Evolutionary conservation across 108 stramenopile genomes (phyloP).

Genomic region (Cyclotella cryptica): DNA sequence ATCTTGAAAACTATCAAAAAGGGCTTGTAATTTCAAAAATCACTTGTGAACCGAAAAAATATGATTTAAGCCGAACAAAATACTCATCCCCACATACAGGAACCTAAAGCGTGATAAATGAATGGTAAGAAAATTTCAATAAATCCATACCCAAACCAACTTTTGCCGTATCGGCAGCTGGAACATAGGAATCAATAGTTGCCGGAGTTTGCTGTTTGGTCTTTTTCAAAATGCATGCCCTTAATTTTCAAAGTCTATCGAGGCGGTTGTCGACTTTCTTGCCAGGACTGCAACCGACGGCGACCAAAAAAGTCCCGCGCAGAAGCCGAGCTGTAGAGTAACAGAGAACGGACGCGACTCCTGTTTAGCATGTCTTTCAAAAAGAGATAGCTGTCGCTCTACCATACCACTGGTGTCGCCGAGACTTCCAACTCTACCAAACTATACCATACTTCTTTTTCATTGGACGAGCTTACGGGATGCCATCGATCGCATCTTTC

Average conservation of each 20-base stretch:
- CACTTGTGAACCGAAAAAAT: constrained; percentile 9
- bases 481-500: no score
- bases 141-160: constrained; percentile 9
- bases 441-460: neutral
- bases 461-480: neutral
- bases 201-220: neutral
- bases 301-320: constrained; percentile 15
- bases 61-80: neutral
- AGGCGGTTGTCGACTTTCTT: neutral
- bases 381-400: neutral
- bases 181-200: neutral
- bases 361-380: neutral
- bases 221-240: constrained; percentile 3
- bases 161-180: neutral
- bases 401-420: neutral
- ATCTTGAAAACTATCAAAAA: no score
- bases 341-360: neutral
- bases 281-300: constrained; percentile 2
- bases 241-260: neutral
- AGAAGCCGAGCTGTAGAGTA: neutral
- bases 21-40: constrained; percentile 2
- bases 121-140: neutral
- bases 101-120: neutral
- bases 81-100: neutral
- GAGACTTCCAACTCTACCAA: no score